Evolutionary conservation across 1,139 yeast species (phyloP), one percentile per base, ranked within the genome.

Genomic region (Yamadazyma epiphylla): DNA sequence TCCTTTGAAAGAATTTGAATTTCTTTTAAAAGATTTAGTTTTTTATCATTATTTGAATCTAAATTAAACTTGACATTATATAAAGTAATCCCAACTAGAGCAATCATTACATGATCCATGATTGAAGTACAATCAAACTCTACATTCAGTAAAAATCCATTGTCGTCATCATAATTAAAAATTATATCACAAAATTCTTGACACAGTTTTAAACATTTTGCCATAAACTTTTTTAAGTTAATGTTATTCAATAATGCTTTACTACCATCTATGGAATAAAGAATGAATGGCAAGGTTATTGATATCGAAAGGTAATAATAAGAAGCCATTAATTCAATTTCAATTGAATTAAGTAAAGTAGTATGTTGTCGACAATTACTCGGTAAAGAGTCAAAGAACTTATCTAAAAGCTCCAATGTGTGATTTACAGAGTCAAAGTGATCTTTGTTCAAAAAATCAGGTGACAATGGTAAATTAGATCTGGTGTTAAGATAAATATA

Each of bases 261-360:
- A 7, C 9, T 10, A 17, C 10, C 20, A 11, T 25, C 27, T 5
- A 25, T 13, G 12, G 17, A 16, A 13, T 25, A 25, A 9, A 25
- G 13, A 14, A 25, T 22, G 9, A 25, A 25, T 12, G 27, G 27
- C 9, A 25, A n/a, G 12, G 13, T 17, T 7, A 22, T n/a, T 12
- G 9, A 5, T 9, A 25, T 13, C 5, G 22, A 17, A 8, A 25
- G 12, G 8, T 17, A 21, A 6, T 16, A 19, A 10, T 25, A 25
- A 13, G 7, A 17, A 3, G 22, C 25, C 29, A 38, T 23, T 3
- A 38, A 11, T 15, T 36, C 38, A 5, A 35, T 30, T 17, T 38
- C 38, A n/a, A 11, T 9, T 6, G 27, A n/a, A 5, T 19, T 16
- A 6, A 33, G 15, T 5, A 9, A 16, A 5, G 25, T 23, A 19